These are phyloP conservation scores for Knoxdaviesia proteae DNA, from an alignment of 2,329 filamentous ascomycete genomes.

Conservation along the genomic window DNA sequence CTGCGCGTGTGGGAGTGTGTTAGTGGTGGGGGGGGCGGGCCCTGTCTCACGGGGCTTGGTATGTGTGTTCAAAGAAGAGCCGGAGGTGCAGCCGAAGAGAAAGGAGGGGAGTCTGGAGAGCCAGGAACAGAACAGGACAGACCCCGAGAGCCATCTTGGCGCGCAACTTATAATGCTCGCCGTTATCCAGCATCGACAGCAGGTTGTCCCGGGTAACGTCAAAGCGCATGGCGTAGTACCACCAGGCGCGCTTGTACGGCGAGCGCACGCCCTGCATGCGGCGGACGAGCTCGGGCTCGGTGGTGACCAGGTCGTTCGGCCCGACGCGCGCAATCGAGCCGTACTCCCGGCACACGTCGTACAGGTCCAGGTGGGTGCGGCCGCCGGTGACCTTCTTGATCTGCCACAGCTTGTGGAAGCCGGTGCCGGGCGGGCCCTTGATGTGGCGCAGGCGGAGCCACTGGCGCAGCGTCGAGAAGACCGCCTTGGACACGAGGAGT, in stretches of 20 bases:
- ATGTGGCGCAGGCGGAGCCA: slow-evolving; percentile 19
- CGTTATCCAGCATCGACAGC: slow-evolving; percentile 26
- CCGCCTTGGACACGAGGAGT: not conserved
- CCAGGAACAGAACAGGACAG: slow-evolving; percentile 4
- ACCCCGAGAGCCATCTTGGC: slow-evolving; percentile 30
- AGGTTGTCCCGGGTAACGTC: slow-evolving; percentile 33
- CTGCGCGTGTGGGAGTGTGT: not conserved
- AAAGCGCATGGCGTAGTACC: slow-evolving; percentile 28
- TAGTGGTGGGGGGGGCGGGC: not conserved
- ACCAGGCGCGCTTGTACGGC: slow-evolving; percentile 16
- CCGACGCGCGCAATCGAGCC: slow-evolving; percentile 20
- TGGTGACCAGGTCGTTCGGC: slow-evolving; percentile 18
- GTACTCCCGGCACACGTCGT: slow-evolving; percentile 14
- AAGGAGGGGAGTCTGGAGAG: slow-evolving; percentile 2
- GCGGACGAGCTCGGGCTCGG: slow-evolving; percentile 17
- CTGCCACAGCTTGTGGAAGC: slow-evolving; percentile 19
- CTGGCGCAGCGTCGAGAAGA: slow-evolving; percentile 6
- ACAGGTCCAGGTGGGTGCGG: slow-evolving; percentile 14
- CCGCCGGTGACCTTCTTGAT: slow-evolving; percentile 12
- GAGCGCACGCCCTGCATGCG: slow-evolving; percentile 16
- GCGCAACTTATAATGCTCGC: slow-evolving; percentile 17
- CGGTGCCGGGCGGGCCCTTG: slow-evolving; percentile 16
- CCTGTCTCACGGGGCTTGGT: too few species aligned
- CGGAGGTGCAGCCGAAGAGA: not conserved
- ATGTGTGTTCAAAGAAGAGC: too few species aligned